phyloP scores from a whole-genome alignment of 2,329 filamentous ascomycete genomes.

The Aspergillus latus region DNA sequence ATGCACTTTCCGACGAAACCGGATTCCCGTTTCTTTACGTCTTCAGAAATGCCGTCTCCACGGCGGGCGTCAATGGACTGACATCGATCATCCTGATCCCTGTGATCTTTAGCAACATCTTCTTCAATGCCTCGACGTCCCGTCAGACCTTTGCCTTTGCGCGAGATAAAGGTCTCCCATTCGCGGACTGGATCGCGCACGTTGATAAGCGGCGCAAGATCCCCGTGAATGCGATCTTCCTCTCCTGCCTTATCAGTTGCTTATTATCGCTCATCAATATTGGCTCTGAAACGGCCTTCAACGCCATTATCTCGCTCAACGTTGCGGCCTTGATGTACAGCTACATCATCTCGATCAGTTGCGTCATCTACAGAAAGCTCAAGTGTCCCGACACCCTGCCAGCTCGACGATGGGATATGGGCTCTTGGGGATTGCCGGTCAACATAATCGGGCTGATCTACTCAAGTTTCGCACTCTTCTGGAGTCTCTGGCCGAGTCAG shows the following conservation, averaged over 20 bases:
- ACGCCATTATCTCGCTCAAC: conserved; percentile 53
- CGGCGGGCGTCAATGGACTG: conserved; percentile 29
- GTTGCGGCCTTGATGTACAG: conserved; percentile 51
- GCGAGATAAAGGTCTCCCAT: conserved; percentile 46
- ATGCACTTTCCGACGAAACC: conserved; percentile 42
- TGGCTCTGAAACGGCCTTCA: conserved; percentile 52
- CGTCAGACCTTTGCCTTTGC: conserved; percentile 47
- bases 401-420: conserved; percentile 44
- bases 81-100: conserved; percentile 45
- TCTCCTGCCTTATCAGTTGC: conserved; percentile 33
- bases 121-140: conserved; percentile 41
- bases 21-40: conserved; percentile 51
- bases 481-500: conserved; percentile 49
- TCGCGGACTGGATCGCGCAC: conserved; percentile 39
- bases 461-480: conserved; percentile 47
- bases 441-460: conserved; percentile 48
- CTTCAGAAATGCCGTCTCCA: conserved; percentile 36
- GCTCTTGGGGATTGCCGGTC: conserved; percentile 44
- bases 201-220: conserved; percentile 40
- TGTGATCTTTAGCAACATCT: conserved; percentile 41
- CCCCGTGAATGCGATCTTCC: conserved; percentile 42
- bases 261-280: conserved; percentile 54
- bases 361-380: conserved; percentile 46
- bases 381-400: conserved; percentile 40
- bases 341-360: conserved; percentile 52